Percentiles rank a stretch among this genome's conserved stretches.
phyloP scores from a whole-genome alignment of 495 filamentous ascomycete species.

The Immersiella caudata region DNA sequence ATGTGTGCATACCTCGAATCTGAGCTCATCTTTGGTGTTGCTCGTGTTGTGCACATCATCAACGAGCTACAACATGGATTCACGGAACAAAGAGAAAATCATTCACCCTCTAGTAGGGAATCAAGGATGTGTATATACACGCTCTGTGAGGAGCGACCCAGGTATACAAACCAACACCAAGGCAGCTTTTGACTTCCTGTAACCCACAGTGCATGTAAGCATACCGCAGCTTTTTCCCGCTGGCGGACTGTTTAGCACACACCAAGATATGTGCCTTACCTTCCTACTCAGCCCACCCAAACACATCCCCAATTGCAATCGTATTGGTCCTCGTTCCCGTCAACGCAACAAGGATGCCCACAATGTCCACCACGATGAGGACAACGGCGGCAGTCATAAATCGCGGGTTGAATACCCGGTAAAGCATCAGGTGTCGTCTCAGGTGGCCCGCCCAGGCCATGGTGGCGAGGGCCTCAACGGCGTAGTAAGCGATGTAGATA shows the following conservation, averaged over 20 bases:
- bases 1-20: too few species aligned
- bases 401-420: constrained; percentile 88
- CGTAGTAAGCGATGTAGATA: constrained; percentile 78
- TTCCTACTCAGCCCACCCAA: constrained; percentile 65
- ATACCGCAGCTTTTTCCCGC: not conserved
- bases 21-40: too few species aligned
- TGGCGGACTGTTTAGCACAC: too few species aligned
- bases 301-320: constrained; percentile 80
- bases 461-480: constrained; percentile 77
- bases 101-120: not conserved
- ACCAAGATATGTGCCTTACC: too few species aligned
- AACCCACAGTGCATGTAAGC: not conserved
- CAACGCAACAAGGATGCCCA: constrained; percentile 68
- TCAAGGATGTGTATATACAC: not conserved
- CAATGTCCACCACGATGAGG: constrained; percentile 74
- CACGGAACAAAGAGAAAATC: not conserved
- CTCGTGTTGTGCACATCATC: too few species aligned
- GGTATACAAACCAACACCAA: not conserved
- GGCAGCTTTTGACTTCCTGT: not conserved
- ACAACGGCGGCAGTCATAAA: constrained; percentile 83
- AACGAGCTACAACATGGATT: too few species aligned
- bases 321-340: constrained; percentile 72
- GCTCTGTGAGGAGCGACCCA: not conserved
- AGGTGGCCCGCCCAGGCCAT: constrained; percentile 86
- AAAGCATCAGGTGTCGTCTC: constrained; percentile 92